Conservation (phyloP, 805 yeast species). For the Kurtzmaniella fragi region DNA sequence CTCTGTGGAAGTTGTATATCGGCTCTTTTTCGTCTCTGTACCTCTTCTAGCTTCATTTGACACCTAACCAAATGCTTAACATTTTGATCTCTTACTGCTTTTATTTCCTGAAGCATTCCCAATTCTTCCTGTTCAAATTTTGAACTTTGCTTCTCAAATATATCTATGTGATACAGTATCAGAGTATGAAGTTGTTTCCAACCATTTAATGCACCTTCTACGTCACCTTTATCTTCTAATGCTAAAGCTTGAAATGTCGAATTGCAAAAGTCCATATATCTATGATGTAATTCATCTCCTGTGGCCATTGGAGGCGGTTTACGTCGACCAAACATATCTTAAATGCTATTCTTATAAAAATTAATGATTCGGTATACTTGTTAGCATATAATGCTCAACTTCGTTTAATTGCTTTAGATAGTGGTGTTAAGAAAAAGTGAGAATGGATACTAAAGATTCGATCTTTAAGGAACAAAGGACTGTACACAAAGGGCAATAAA, state of each 20-base stretch:
- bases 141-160: slow-evolving; percentile 38
- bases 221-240: slow-evolving; percentile 50
- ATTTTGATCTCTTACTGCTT: slow-evolving; percentile 37
- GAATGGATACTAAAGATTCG: no score
- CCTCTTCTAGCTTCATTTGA: slow-evolving; percentile 36
- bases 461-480: no score
- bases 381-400: no score
- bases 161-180: slow-evolving; percentile 51
- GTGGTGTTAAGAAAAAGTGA: no score
- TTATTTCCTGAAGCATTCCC: slow-evolving; percentile 24
- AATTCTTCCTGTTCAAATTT: slow-evolving; percentile 23
- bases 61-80: slow-evolving; percentile 37
- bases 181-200: slow-evolving; percentile 71
- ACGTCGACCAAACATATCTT: slow-evolving; percentile 48
- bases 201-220: slow-evolving; percentile 58
- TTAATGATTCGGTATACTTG: no score
- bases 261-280: slow-evolving; percentile 60
- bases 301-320: slow-evolving; percentile 50
- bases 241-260: slow-evolving; percentile 52
- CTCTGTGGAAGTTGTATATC: slow-evolving; percentile 6
- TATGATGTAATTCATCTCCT: slow-evolving; percentile 51
- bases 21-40: slow-evolving; percentile 17
- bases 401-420: no score
- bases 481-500: background rate
- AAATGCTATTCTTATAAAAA: background rate